These are phyloP conservation scores for Chamaenerion angustifolium DNA, from an alignment of 345 rosid genomes.

Conservation along the genomic window DNA sequence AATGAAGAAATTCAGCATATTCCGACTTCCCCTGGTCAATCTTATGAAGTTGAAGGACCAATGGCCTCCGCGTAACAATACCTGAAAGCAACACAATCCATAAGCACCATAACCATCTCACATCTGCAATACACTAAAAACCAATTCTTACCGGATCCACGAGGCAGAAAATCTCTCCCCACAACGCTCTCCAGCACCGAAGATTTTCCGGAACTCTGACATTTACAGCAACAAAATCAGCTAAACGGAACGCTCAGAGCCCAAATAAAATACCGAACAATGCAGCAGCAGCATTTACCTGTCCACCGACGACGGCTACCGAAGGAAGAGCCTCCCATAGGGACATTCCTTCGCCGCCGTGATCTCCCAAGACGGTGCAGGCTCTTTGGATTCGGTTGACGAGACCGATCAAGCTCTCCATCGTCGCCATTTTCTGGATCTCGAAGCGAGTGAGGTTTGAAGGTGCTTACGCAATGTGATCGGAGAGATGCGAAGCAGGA, in stretches of 20 bases:
- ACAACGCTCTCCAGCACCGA: constrained; percentile 95
- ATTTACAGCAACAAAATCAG: too few relatives aligned
- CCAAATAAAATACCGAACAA: too few relatives aligned
- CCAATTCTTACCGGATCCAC: constrained; percentile 80
- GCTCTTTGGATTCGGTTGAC: constrained; percentile 93
- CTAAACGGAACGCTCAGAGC: too few relatives aligned
- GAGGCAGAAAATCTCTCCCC: constrained; percentile 94
- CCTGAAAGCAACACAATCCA: constrained; percentile 25
- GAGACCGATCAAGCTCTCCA: constrained; percentile 85
- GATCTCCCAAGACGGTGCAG: constrained; percentile 85
- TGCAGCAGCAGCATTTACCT: too few relatives aligned
- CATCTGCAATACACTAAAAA: not conserved
- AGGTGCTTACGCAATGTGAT: not conserved
- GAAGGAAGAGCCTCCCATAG: constrained; percentile 98
- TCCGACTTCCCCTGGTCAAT: constrained; percentile 51
- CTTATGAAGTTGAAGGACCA: constrained; percentile 96
- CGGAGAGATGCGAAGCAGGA: not conserved
- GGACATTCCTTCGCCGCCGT: constrained; percentile 97
- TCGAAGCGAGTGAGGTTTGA: not conserved
- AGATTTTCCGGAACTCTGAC: constrained; percentile 91
- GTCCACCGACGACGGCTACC: constrained; percentile 9
- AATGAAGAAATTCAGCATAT: constrained; percentile 94
- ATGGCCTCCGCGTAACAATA: constrained; percentile 90
- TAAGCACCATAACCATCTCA: not conserved
- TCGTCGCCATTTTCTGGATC: constrained; percentile 51